Evolutionary conservation across 2,329 filamentous ascomycete species (phyloP), one percentile per base, ranked within the genome.

Genomic region (Penicillium concentricum): DNA sequence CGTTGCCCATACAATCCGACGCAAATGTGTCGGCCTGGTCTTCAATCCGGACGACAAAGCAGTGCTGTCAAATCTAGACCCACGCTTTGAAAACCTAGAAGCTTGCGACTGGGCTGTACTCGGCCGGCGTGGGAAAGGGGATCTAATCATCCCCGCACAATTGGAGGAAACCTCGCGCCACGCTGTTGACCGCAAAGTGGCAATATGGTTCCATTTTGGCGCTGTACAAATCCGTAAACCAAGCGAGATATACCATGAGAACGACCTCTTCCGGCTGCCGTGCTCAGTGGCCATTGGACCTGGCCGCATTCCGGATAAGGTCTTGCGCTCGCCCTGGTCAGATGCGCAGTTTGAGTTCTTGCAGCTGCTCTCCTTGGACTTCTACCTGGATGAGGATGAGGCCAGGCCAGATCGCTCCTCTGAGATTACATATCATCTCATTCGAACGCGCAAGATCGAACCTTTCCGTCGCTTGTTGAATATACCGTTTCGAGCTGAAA

Each of bases 241-340:
- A 2, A 62, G 54, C 18, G 64, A 64, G 26, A 51, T 73, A 20
- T 68, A 66, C 49, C 66, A 66, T 34, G 67, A 72, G 50, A 66
- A 61, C 16, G 71, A 74, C 47, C 52, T 72, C 30, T 76, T 75
- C 57, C 71, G 67, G 10, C 66, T 76, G 2, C 75, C 75, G 2
- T 61, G 51, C 39, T 72, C 71, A 38, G 58, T 60, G 10, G 54
- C 54, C 4, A 62, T 68, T 0, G 51, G 61, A 2, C 69, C 71
- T 1, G 67, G 69, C 3, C 67, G 69, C 7, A 71, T 79, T 41
- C 76, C 76, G 0, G 69, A 76, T 42, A 72, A 72, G 47, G 54
- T 79, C 2, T 69, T 79, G 3, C 54, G 62, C 8, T 43, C 61
- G 0, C 74, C 76, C 4, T 79, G 75, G 75, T 75, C 74, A 0